Evolutionary conservation across 768 basidiomycete genomes (phyloP), one percentile per base, ranked within the genome.

Genomic region (Leucosporidium creatinivorum): DNA sequence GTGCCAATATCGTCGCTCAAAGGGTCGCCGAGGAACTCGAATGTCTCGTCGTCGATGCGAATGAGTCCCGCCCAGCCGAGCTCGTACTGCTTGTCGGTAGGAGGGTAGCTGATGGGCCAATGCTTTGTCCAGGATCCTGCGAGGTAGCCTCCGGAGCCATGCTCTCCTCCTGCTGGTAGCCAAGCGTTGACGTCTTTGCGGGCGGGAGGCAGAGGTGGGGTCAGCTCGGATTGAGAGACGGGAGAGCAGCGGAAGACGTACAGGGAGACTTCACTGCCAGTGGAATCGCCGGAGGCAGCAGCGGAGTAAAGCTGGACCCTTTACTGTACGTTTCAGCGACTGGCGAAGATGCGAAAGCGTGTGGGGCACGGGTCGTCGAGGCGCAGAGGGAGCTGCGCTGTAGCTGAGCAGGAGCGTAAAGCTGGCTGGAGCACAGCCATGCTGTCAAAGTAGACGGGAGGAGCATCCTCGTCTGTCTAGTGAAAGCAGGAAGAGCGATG

Each of bases 221-320:
- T 23, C 9, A 26, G 49, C 48, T 47, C 51, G 50, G 25, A 28
- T 2, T 7, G 15, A 3, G n/a, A 10, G 4, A 31, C 28, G 51
- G 28, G 51, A 54, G 39, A 44, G 39, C 39, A 44, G 39, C 39
- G 39, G 13, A 13, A 13, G 18, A 44, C 67, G 21, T 23, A 65
- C 68, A 69, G 2, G 65, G 65, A 1, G 65, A 66, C 54, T 63
- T 69, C 61, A 69, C 69, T 2, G 69, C 69, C 28, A 69, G 58
- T 2, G 69, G 69, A 36, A 69, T 63, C 10, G 69, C 69, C 1
- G 69, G 69, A 28, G 69, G 69, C 0, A 66, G 51, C 18, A 69
- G 51, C 1, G 61, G 66, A 4, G 50, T 4, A 49, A 65, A 62
- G 0, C 56, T 28, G n/a, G 33, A 56, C 18, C 18, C 12, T 7